Evolutionary conservation across 1,139 yeast genomes (phyloP), one percentile per base, ranked within the genome.

Genomic region (Diutina ranongensis): DNA sequence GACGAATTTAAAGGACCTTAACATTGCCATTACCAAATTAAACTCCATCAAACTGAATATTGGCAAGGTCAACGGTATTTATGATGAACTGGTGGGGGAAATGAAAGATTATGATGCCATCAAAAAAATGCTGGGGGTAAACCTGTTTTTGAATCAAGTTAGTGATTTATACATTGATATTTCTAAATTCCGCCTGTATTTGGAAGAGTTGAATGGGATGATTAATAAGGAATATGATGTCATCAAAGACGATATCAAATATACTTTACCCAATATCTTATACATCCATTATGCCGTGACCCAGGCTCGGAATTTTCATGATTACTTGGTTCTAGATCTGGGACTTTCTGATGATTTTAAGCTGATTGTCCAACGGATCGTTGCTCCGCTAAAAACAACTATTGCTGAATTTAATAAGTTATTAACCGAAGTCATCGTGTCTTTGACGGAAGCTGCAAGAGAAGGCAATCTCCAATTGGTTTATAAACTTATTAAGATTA

Each of bases 221-320:
- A 71, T 89, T 49, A 79, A 74, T 19, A 51, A 57, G 1, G 86
- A 79, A 50, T 63, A 75, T 33, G 74, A 76, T 13, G 65, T 68
- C 4, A 58, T 70, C 34, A 72, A 67, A 47, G 63, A 71, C 4
- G 72, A 73, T 51, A 68, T 82, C 44, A 72, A 73, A 22, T 72
- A 78, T 44, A 74, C 80, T 0, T 69, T 86, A 57, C 76, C 79
- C 8, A 72, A 77, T 51, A 60, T 92, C 35, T 65, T 87, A 46
- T 60, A 69, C 32, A 77, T 85, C 18, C 97, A 92, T 60, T 83
- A 71, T 58, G 68, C 74, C 49, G 67, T 89, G 50, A 81, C 81
- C 40, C 76, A 74, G 56, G 75, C 86, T 13, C 71, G 95, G 45
- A 92, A 88, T 58, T 79, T 89, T 52, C 78, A 74, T 51, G 97